These are phyloP conservation scores for Ceratocystis diversiconidia DNA, from an alignment of 2,329 filamentous ascomycete species.

Conservation along the genomic window DNA sequence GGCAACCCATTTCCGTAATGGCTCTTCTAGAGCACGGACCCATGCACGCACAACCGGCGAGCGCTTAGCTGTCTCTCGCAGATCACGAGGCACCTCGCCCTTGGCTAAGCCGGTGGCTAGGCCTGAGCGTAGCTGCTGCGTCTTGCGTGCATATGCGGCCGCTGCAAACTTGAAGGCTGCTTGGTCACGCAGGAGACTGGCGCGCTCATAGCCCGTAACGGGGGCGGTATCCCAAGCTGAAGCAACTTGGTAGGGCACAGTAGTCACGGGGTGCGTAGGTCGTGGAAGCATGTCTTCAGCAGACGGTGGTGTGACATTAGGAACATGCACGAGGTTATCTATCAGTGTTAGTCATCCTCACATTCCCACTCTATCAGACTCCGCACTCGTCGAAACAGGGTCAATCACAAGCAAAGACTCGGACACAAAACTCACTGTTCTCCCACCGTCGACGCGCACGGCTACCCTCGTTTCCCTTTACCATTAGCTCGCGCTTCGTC, in stretches of 20 bases:
- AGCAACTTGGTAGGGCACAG: slow-evolving; percentile 79
- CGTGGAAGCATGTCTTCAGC: slow-evolving; percentile 70
- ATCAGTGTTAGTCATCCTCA: slow-evolving; percentile 9
- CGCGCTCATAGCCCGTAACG: slow-evolving; percentile 19
- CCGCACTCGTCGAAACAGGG: background rate
- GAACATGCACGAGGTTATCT: slow-evolving; percentile 80
- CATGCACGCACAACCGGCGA: slow-evolving; percentile 63
- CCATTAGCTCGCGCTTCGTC: slow-evolving; percentile 52
- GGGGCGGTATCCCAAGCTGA: slow-evolving; percentile 58
- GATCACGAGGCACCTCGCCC: slow-evolving; percentile 59
- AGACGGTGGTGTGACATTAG: slow-evolving; percentile 68
- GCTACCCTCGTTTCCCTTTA: slow-evolving; percentile 84
- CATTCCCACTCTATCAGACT: background rate
- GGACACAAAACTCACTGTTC: slow-evolving; percentile 53
- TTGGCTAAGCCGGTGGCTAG: slow-evolving; percentile 32
- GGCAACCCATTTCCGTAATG: slow-evolving; percentile 62
- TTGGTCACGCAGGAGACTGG: slow-evolving; percentile 28
- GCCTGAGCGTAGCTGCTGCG: slow-evolving; percentile 30
- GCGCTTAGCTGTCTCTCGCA: slow-evolving; percentile 69
- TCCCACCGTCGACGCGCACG: slow-evolving; percentile 83
- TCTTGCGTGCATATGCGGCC: slow-evolving; percentile 32
- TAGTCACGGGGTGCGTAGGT: slow-evolving; percentile 64
- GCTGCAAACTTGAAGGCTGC: slow-evolving; percentile 35
- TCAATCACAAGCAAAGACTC: background rate
- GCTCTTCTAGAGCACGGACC: slow-evolving; percentile 71